Conservation (phyloP, 768 basidiomycete genomes). For the Boletus pseudo-olivaceus region DNA sequence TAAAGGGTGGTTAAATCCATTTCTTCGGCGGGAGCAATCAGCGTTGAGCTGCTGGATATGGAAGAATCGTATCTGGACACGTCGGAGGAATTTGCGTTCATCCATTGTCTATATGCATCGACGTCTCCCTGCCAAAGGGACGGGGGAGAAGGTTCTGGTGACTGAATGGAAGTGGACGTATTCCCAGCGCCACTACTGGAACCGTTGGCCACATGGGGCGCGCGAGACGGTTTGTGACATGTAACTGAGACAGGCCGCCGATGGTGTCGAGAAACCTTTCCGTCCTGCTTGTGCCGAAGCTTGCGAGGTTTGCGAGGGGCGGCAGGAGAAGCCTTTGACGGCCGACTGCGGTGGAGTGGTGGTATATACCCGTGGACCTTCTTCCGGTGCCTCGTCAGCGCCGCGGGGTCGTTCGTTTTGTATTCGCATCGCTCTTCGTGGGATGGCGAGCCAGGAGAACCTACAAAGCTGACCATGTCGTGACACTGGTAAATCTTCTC, state of each 20-base stretch:
- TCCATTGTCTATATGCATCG: background rate
- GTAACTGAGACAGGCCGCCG: background rate
- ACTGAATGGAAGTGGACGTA: background rate
- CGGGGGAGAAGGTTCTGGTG: background rate
- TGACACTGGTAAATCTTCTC: slow-evolving; percentile 13
- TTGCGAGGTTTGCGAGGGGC: background rate
- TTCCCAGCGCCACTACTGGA: background rate
- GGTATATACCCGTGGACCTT: slow-evolving; percentile 18
- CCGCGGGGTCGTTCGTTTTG: slow-evolving; percentile 24
- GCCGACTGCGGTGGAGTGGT: background rate
- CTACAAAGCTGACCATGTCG: background rate
- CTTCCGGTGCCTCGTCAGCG: slow-evolving; percentile 26
- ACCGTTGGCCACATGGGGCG: background rate
- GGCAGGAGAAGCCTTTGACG: background rate
- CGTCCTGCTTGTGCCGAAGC: background rate
- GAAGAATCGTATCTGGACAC: background rate
- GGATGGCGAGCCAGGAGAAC: background rate
- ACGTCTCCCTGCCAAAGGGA: background rate
- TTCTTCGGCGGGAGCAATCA: background rate
- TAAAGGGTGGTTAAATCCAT: background rate
- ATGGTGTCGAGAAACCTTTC: background rate
- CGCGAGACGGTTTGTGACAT: background rate
- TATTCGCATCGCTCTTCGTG: slow-evolving; percentile 10
- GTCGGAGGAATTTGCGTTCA: background rate
- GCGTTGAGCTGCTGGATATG: background rate